These are phyloP conservation scores for Primulina tabacum DNA, from an alignment of 257 asterid species.

Conservation along the genomic window DNA sequence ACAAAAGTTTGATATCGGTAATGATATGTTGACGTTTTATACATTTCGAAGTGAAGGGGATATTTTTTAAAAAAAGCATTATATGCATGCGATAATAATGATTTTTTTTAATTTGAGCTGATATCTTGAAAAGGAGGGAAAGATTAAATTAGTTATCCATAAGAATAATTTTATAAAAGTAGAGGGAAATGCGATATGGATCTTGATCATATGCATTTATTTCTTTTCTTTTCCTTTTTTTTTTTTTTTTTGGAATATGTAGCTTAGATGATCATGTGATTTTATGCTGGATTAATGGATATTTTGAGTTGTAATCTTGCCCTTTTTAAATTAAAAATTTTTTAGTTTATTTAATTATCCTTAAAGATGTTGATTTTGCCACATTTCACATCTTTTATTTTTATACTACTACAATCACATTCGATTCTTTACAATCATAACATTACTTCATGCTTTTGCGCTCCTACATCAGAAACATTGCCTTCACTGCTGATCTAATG, in stretches of 20 bases:
- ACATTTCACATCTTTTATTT: not conserved
- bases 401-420: no score
- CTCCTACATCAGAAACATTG: no score
- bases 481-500: no score
- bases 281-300: slow-evolving; percentile 44
- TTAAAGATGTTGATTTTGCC: no score
- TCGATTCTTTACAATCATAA: no score
- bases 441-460: no score
- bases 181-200: slow-evolving; percentile 28
- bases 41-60: no score
- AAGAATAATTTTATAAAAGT: not conserved
- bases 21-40: no score
- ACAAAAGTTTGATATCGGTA: no score
- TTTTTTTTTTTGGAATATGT: slow-evolving; percentile 29
- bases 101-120: slow-evolving; percentile 66
- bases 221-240: slow-evolving; percentile 8
- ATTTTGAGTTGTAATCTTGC: slow-evolving; percentile 25
- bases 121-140: slow-evolving; percentile 57
- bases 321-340: slow-evolving; percentile 8
- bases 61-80: no score
- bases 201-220: slow-evolving; percentile 31
- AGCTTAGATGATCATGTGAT: slow-evolving; percentile 62
- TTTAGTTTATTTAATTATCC: slow-evolving; percentile 7
- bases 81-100: slow-evolving; percentile 5
- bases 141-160: slow-evolving; percentile 23